Percentiles rank a stretch among this genome's conserved stretches.
phyloP scores from a whole-genome alignment of 306 rosid genomes.

The Dicorynia guianensis region DNA sequence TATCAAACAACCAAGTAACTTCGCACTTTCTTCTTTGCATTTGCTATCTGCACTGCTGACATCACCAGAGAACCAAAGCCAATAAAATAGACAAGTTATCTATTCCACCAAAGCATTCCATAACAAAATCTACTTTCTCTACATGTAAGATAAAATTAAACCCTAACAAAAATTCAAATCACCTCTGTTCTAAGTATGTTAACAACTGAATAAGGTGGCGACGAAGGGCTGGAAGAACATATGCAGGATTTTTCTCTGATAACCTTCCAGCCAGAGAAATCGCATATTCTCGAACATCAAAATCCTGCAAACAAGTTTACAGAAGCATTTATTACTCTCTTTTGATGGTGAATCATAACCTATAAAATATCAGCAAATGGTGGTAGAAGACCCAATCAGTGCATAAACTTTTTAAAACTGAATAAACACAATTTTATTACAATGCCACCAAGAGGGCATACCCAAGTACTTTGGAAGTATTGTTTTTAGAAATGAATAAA shows the following conservation, averaged over 20 bases:
- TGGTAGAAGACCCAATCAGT: conserved; percentile 8
- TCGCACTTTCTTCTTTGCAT: conserved; percentile 99
- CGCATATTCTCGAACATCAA: conserved; percentile 93
- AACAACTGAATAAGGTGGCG: conserved; percentile 96
- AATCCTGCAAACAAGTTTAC: conserved; percentile 68
- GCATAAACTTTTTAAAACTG: conserved; percentile 5
- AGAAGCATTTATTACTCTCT: conserved; percentile 16
- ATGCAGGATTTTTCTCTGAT: conserved; percentile 98
- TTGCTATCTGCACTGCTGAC: conserved; percentile 98
- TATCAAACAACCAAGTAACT: conserved; percentile 92
- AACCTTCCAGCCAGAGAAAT: conserved; percentile 96
- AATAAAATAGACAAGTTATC: conserved; percentile 21
- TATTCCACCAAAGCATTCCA: conserved; percentile 23
- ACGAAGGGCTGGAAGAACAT: conserved; percentile 99
- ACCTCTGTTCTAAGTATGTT: conserved; percentile 95
- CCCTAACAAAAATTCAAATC: conserved; percentile 40
- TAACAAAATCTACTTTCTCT: conserved; percentile 14
- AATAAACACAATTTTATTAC: neutral
- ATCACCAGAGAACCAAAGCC: conserved; percentile 49
- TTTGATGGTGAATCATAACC: conserved; percentile 20
- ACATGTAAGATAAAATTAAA: conserved; percentile 6
- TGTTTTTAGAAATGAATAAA: conserved; percentile 25
- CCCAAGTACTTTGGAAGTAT: neutral
- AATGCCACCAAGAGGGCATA: neutral
- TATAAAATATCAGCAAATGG: neutral